A percentile compares a stretch with the other conserved stretches of the same genome.
phyloP scores from a whole-genome alignment of 2,329 filamentous ascomycete genomes.

The Aspergillus fischeri region DNA sequence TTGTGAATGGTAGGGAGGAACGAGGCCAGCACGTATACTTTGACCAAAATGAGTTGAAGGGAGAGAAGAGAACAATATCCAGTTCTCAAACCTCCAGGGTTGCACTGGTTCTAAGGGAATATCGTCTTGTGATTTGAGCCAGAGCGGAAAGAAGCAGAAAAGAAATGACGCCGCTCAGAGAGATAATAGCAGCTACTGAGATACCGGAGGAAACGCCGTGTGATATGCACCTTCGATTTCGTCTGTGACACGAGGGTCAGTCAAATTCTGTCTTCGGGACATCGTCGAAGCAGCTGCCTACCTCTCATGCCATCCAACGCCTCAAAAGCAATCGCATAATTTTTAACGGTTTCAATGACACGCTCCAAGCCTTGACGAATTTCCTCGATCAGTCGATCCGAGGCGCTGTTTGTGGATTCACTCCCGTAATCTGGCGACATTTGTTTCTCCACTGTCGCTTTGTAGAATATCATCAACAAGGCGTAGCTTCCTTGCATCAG shows the following conservation, averaged over 20 bases:
- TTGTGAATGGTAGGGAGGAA: neutral
- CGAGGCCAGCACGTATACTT: neutral
- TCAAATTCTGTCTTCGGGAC: neutral
- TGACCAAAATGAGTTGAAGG: neutral
- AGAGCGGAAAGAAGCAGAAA: slow-evolving; percentile 7
- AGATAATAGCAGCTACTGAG: neutral
- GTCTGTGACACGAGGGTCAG: slow-evolving; percentile 24
- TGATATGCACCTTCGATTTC: slow-evolving; percentile 42
- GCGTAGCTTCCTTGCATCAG: slow-evolving; percentile 47
- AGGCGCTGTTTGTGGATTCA: slow-evolving; percentile 20
- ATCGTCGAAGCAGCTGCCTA: slow-evolving; percentile 13
- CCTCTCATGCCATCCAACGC: slow-evolving; percentile 44
- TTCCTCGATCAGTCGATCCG: slow-evolving; percentile 32
- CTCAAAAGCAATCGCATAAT: slow-evolving; percentile 42
- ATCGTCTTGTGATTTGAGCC: slow-evolving; percentile 2
- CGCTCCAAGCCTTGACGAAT: slow-evolving; percentile 35
- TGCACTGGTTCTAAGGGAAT: neutral
- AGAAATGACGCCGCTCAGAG: neutral
- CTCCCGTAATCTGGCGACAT: slow-evolving; percentile 21
- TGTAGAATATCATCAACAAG: slow-evolving; percentile 45
- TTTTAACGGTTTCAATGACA: slow-evolving; percentile 34
- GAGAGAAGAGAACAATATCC: neutral
- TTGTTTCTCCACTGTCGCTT: slow-evolving; percentile 36
- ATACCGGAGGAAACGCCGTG: slow-evolving; percentile 35
- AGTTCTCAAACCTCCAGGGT: neutral